These are phyloP conservation scores for Naganishia albida DNA, from an alignment of 1,284 basidiomycete species.

Conservation along the genomic window DNA sequence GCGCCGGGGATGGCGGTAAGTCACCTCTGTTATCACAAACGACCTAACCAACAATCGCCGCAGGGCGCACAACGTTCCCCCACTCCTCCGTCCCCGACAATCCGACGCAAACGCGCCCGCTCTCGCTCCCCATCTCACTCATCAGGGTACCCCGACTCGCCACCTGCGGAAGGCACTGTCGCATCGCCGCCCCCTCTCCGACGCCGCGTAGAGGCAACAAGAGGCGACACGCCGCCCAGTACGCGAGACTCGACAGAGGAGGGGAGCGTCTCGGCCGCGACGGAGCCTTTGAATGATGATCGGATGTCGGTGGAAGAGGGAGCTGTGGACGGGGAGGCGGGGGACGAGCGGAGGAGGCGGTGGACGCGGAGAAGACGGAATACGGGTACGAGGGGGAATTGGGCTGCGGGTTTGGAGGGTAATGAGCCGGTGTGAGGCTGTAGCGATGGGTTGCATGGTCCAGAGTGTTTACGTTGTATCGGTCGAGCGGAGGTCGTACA, in stretches of 20 bases:
- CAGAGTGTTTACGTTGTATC: not conserved
- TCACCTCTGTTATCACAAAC: not conserved
- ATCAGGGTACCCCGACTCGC: slow-evolving; percentile 20
- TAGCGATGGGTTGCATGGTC: no score
- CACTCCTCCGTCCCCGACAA: slow-evolving; percentile 23
- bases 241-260: not conserved
- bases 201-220: not conserved
- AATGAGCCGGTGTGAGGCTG: not conserved
- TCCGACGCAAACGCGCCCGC: slow-evolving; percentile 7
- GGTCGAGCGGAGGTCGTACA: not conserved
- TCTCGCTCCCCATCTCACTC: not conserved
- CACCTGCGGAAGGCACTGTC: not conserved
- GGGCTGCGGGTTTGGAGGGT: slow-evolving; percentile 1
- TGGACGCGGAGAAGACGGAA: slow-evolving; percentile 18
- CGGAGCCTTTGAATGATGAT: slow-evolving; percentile 18
- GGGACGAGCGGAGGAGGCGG: not conserved
- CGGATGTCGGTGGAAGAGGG: not conserved
- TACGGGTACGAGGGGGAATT: slow-evolving; percentile 25
- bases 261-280: slow-evolving; percentile 3
- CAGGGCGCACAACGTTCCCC: slow-evolving; percentile 32
- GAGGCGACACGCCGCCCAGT: not conserved
- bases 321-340: not conserved
- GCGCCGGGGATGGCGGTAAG: slow-evolving; percentile 30
- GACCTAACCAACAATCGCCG: not conserved
- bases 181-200: not conserved